Conservation (phyloP, 225 moss, liverwort and hornwort species). For the Rhytidiadelphus loreus region DNA sequence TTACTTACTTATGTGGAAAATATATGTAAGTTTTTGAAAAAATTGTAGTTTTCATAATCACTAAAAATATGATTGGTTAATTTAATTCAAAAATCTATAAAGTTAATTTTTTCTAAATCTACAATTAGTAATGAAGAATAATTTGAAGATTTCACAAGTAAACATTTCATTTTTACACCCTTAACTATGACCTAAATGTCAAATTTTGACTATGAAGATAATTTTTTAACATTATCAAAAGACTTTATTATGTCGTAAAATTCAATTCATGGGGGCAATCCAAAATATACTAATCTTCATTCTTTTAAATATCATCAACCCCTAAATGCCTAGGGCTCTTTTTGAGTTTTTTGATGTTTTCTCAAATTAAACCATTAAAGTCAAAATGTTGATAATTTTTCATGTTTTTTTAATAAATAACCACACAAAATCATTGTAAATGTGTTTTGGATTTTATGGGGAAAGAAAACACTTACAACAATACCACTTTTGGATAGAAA, state of each 20-base stretch:
- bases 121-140: not conserved
- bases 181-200: not conserved
- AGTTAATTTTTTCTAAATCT: not conserved
- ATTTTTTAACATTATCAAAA: not conserved
- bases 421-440: not conserved
- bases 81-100: not conserved
- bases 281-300: too few species aligned
- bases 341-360: not conserved
- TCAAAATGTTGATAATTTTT: too few species aligned
- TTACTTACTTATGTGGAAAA: not conserved
- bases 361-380: not conserved
- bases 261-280: not conserved
- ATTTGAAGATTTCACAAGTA: not conserved
- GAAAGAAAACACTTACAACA: not conserved
- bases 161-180: not conserved
- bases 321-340: not conserved
- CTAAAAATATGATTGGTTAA: accelerated
- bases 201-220: not conserved
- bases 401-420: not conserved
- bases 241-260: not conserved
- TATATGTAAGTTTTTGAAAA: not conserved
- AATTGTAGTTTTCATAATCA: accelerated
- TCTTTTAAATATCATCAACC: not conserved
- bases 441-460: accelerated
- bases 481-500: not conserved